These are phyloP conservation scores for Aphanomyces euteiches DNA, from an alignment of 352 stramenopile genomes.

Conservation along the genomic window DNA sequence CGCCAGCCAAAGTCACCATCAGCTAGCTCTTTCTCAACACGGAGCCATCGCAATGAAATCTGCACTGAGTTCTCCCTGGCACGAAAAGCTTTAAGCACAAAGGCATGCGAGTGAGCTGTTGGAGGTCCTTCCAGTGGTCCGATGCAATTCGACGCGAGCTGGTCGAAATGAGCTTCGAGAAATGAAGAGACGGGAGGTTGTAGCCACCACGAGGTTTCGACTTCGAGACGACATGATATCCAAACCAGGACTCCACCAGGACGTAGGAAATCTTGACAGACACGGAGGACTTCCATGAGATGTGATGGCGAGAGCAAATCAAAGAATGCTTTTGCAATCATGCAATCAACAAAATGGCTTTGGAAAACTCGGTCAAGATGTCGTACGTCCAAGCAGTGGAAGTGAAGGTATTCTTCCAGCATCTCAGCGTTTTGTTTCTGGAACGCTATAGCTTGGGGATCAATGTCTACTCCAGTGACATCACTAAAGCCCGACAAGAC, in stretches of 20 bases:
- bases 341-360: not conserved
- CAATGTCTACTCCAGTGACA: slow-evolving; percentile 14
- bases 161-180: not conserved
- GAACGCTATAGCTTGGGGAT: not conserved
- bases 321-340: slow-evolving; percentile 16
- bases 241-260: not conserved
- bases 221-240: not conserved
- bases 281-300: not conserved
- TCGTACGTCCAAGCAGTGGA: not conserved
- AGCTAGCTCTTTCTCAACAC: not conserved
- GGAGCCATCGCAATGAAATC: not conserved
- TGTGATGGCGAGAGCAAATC: not conserved
- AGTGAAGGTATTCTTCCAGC: slow-evolving; percentile 1
- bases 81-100: not conserved
- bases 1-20: not conserved
- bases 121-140: not conserved
- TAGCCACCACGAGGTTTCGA: not conserved
- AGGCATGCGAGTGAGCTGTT: not conserved
- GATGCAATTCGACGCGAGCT: not conserved
- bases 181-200: not conserved
- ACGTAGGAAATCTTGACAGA: not conserved
- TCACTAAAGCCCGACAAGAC: slow-evolving; percentile 17
- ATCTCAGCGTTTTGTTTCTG: not conserved
- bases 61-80: not conserved
- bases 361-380: not conserved